These are phyloP conservation scores for Hymenochaete sp. DNA, from an alignment of 1,284 basidiomycete genomes.

Conservation along the genomic window DNA sequence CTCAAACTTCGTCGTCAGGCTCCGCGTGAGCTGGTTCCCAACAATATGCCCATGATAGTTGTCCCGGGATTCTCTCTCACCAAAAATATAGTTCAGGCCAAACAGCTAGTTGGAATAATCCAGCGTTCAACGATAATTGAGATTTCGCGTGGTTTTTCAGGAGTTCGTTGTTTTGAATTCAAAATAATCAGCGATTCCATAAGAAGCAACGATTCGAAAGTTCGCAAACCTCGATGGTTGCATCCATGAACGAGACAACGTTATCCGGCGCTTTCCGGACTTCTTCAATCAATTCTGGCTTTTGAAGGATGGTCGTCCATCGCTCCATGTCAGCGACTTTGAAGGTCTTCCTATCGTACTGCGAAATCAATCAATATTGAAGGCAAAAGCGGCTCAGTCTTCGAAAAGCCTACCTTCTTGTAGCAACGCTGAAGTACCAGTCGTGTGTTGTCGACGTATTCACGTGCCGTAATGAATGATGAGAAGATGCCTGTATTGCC, in stretches of 20 bases:
- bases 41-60: constrained; percentile 22
- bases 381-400: too few relatives aligned
- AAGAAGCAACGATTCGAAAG: not conserved
- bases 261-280: constrained; percentile 28
- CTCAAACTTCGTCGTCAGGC: constrained; percentile 20
- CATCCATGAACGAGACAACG: constrained; percentile 23
- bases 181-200: too few relatives aligned
- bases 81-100: constrained; percentile 16
- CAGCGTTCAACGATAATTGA: too few relatives aligned
- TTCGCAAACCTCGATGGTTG: constrained; percentile 21
- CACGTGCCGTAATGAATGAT: too few relatives aligned
- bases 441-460: too few relatives aligned
- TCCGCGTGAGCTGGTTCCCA: constrained; percentile 22
- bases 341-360: constrained; percentile 23
- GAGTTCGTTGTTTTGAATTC: too few relatives aligned
- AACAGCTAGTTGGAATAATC: too few relatives aligned
- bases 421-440: too few relatives aligned
- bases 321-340: constrained; percentile 22
- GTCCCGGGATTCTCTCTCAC: constrained; percentile 16
- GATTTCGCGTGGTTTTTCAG: too few relatives aligned
- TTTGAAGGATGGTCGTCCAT: constrained; percentile 26
- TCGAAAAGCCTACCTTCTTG: too few relatives aligned
- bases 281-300: constrained; percentile 25
- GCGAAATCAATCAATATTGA: too few relatives aligned
- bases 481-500: constrained; percentile 7